Evolutionary conservation across 73 alveolate species (phyloP), one percentile per base, ranked within the genome.

Genomic region (Paramecium caudatum): DNA sequence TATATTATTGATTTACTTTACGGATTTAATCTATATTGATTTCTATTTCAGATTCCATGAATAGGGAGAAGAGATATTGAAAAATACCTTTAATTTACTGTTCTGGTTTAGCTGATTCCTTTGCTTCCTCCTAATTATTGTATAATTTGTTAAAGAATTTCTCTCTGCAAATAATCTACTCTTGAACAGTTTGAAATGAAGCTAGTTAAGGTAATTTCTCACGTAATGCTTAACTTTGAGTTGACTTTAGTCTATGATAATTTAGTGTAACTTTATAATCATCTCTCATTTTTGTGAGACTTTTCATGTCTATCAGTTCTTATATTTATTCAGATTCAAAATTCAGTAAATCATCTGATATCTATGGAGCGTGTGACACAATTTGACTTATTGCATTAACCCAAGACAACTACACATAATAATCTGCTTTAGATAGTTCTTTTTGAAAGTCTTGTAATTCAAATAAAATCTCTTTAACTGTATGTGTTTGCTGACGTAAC

Each of bases 11-110:
- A 55, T 55, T 55, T 0, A 55, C 80, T 21, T 55, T 55, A 2
- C 80, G 41, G 9, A 55, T 55, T 55, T 27, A 25, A 55, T 55
- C 80, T 27, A 55, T 55, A 55, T 55, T 55, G 17, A 55, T 55
- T 55, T 55, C 80, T 27, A 55, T 55, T 27, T 55, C 80, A 27
- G 46, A 55, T 27, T 55, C 80, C 1, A 55, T 8, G 30, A 55
- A 55, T 8, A 55, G 30, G 2, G 80, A 5, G 9, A 55, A 55
- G 9, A 55, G 7, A 21, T 55, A 55, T 55, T 55, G 46, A 21
- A 55, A 55, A 5, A 55, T 55, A 1, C 46, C 30, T 23, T 55
- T 55, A 5, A 15, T 43, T 19, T 7, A 10, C 12, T 37, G 9
- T 27, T 55, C 80, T 27, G 23, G 30, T 55, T 55, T 55, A 1